Percentiles rank a stretch among this genome's conserved stretches.
phyloP scores from a whole-genome alignment of 495 filamentous ascomycete genomes.

The Annulohypoxylon moriforme region DNA sequence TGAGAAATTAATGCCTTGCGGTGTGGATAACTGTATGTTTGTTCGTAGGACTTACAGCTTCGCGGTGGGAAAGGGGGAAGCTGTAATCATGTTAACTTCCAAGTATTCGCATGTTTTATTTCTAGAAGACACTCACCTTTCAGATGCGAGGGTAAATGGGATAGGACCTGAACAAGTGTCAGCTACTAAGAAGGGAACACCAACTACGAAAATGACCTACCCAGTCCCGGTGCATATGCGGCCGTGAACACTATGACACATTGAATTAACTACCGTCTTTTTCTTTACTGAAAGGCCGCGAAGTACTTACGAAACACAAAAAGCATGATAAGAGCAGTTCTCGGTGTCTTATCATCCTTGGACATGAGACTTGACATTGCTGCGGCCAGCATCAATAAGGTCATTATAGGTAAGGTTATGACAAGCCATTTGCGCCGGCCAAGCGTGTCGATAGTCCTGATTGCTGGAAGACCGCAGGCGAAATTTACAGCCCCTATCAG shows the following conservation, averaged over 20 bases:
- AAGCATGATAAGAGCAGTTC: slow-evolving; percentile 30
- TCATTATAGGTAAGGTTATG: slow-evolving; percentile 76
- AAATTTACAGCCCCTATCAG: slow-evolving; percentile 71
- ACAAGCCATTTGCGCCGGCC: slow-evolving; percentile 78
- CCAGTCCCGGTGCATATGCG: slow-evolving; percentile 50
- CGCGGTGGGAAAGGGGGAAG: slow-evolving; percentile 52
- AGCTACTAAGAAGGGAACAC: not conserved
- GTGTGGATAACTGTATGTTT: no score
- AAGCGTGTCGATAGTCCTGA: slow-evolving; percentile 80
- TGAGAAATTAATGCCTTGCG: not conserved
- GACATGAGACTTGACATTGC: slow-evolving; percentile 36
- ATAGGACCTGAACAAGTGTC: slow-evolving; percentile 43
- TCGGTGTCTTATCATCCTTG: not conserved
- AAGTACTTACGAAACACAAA: slow-evolving; percentile 44
- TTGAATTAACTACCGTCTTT: not conserved
- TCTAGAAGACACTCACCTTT: slow-evolving; percentile 37
- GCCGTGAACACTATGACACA: slow-evolving; percentile 43
- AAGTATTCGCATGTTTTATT: not conserved
- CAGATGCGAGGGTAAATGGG: slow-evolving; percentile 50
- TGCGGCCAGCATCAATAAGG: slow-evolving; percentile 60
- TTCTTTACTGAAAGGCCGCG: not conserved
- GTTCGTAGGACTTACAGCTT: slow-evolving; percentile 41
- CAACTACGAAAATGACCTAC: slow-evolving; percentile 11
- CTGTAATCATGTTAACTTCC: slow-evolving; percentile 25
- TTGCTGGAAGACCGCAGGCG: slow-evolving; percentile 75